phyloP scores from a whole-genome alignment of 129 eudicot species.

The Ambrosia trifida region DNA sequence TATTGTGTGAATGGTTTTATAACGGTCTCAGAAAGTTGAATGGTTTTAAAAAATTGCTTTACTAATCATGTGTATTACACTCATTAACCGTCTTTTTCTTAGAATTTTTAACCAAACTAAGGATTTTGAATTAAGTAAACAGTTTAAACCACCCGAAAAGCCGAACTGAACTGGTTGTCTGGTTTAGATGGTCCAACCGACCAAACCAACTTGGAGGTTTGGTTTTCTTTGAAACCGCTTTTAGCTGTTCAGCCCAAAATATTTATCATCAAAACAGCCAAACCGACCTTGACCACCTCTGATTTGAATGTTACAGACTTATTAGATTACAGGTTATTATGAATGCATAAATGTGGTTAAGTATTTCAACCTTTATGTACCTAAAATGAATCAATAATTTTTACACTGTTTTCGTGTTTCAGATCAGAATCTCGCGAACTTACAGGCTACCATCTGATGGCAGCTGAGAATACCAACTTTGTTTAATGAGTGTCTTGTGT shows the following conservation, averaged over 20 bases:
- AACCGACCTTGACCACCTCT: not conserved
- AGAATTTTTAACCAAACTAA: not conserved
- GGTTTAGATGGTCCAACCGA: too few species aligned
- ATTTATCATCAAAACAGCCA: not conserved
- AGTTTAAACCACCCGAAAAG: not conserved
- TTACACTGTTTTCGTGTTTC: constrained; percentile 28
- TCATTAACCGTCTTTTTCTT: not conserved
- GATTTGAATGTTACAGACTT: not conserved
- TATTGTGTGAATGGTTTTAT: not conserved
- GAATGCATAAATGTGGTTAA: not conserved
- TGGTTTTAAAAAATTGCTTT: not conserved
- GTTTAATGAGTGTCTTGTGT: constrained; percentile 10
- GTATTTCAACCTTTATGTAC: not conserved
- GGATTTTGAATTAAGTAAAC: not conserved
- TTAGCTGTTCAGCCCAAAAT: not conserved
- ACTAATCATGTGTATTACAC: not conserved
- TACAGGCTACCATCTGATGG: constrained; percentile 50
- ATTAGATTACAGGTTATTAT: too few species aligned
- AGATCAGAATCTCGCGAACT: constrained; percentile 75
- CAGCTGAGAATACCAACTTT: constrained; percentile 28
- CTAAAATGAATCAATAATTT: not conserved
- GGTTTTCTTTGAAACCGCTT: not conserved
- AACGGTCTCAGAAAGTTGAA: not conserved
- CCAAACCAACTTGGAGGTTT: too few species aligned
- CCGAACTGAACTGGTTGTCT: not conserved